These are phyloP conservation scores for Clonostachys byssicola DNA, from an alignment of 2,329 filamentous ascomycete genomes.

Conservation along the genomic window DNA sequence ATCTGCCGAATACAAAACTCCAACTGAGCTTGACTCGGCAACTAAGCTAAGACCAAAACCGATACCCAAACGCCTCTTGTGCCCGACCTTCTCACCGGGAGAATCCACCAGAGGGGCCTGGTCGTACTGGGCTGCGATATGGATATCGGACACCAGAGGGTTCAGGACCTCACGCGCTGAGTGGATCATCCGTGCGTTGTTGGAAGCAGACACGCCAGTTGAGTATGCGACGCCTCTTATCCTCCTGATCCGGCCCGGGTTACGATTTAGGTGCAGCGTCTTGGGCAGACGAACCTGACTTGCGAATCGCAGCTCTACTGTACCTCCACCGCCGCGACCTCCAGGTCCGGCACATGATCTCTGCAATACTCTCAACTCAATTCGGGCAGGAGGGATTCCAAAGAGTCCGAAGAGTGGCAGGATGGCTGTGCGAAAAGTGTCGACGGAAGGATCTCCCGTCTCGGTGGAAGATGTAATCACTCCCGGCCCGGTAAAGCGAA, in stretches of 20 bases:
- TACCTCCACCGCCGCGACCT: slow-evolving; percentile 78
- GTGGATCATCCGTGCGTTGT: slow-evolving; percentile 95
- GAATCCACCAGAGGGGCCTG: slow-evolving; percentile 51
- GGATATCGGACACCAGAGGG: slow-evolving; percentile 79
- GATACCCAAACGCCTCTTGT: slow-evolving; percentile 69
- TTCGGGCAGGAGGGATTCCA: slow-evolving; percentile 72
- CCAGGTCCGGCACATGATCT: slow-evolving; percentile 73
- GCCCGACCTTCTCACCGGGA: slow-evolving; percentile 45
- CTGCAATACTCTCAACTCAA: slow-evolving; percentile 79
- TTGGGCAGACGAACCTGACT: slow-evolving; percentile 92
- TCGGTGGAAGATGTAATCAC: slow-evolving; percentile 88
- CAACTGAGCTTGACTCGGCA: slow-evolving; percentile 79
- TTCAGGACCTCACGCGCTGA: slow-evolving; percentile 85
- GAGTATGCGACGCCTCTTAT: slow-evolving; percentile 93
- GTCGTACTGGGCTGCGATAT: slow-evolving; percentile 80
- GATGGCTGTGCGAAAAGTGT: slow-evolving; percentile 89
- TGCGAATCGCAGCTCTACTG: slow-evolving; percentile 91
- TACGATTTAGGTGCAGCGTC: slow-evolving; percentile 82
- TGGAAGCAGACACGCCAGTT: slow-evolving; percentile 85
- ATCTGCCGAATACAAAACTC: slow-evolving; percentile 85
- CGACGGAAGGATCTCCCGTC: slow-evolving; percentile 82
- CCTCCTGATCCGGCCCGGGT: slow-evolving; percentile 78
- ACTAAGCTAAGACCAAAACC: slow-evolving; percentile 90
- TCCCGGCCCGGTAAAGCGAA: slow-evolving; percentile 83
- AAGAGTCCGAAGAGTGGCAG: slow-evolving; percentile 88